Evolutionary conservation across 164 flowering plant species (phyloP), one percentile per base, ranked within the genome.

Genomic region (Stephania cephalantha): DNA sequence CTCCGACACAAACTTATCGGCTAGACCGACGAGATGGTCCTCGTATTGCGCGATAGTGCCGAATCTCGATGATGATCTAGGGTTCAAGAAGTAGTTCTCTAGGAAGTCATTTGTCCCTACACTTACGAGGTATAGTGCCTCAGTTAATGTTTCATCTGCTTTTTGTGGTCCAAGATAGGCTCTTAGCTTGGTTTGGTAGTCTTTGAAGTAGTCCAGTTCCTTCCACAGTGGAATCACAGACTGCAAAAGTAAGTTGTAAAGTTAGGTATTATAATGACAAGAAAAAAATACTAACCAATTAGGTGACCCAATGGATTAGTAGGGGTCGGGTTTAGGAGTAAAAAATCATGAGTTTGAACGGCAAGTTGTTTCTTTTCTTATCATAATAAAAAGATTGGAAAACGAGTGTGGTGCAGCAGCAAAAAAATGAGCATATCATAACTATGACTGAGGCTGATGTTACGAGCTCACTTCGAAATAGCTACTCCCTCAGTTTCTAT

Each of bases 101-200:
- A 90, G 80, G 81, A 88, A 90, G 61, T 90, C 93, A 58, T 90
- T 90, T 11, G 93, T 88, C 61, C 91, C 93, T 13, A 87, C 48
- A 78, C 90, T 88, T 31, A 88, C 52, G n/a, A 86, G 50, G 79
- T 88, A 88, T 15, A 87, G 58, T 15, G 89, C 83, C 72, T 86
- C 87, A 4, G 77, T 42, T 6, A 88, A 25, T 52, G 80, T 71
- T 70, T 75, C 74, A 12, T 84, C 78, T 0, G 91, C 91, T 77
- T 78, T 81, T 22, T 72, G 78, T 0, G 76, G 61, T 0, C 91
- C 93, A 4, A 86, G 82, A 78, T 76, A 80, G 0, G 13, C 76
- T 78, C 83, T 81, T 31, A 89, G 78, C 64, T 73, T 75, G 63
- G 7, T 66, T 73, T 87, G 91, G 81, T 87, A 89, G 53, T 85